Percentiles rank a stretch among this genome's conserved stretches.
Evolutionary conservation across 2,329 filamentous ascomycete genomes (phyloP).

Genomic region (Hymenoscyphus fraxineus): DNA sequence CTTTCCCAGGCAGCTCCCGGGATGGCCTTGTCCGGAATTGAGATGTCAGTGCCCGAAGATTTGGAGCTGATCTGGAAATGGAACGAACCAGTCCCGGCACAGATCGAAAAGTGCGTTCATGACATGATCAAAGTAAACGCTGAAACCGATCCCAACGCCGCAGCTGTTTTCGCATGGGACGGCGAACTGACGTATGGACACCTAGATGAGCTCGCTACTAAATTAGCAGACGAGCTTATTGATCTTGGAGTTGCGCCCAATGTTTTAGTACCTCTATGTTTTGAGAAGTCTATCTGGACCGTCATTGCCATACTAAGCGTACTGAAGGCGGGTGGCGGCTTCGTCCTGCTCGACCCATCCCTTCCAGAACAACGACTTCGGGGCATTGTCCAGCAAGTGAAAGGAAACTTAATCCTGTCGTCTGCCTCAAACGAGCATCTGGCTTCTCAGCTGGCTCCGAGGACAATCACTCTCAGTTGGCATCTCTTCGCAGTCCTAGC

Average conservation of each 20-base stretch:
- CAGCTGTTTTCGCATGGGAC: slow-evolving; percentile 10
- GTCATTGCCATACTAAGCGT: slow-evolving; percentile 25
- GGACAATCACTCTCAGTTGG: too few relatives aligned
- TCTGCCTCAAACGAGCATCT: too few relatives aligned
- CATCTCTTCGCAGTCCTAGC: too few relatives aligned
- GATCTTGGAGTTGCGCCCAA: slow-evolving; percentile 13
- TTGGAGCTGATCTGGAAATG: slow-evolving; percentile 2
- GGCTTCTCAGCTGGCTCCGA: too few relatives aligned
- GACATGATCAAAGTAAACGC: not conserved
- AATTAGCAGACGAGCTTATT: slow-evolving; percentile 12
- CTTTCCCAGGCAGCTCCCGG: not conserved
- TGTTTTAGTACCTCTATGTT: slow-evolving; percentile 21
- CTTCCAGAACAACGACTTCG: slow-evolving; percentile 22
- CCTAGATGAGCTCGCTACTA: slow-evolving; percentile 20
- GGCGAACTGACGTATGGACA: slow-evolving; percentile 20
- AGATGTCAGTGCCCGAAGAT: not conserved
- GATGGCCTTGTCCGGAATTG: not conserved
- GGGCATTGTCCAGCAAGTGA: slow-evolving; percentile 5
- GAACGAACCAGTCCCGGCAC: slow-evolving; percentile 1
- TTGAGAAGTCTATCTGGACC: slow-evolving; percentile 26
- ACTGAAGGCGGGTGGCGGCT: slow-evolving; percentile 27
- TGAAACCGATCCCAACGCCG: not conserved
- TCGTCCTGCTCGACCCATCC: slow-evolving; percentile 29
- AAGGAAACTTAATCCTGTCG: not conserved
- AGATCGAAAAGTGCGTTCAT: slow-evolving; percentile 1